Base-by-base conservation (phyloP, 2,329 filamentous ascomycete species). In the Fusarium tjaetaba region DNA sequence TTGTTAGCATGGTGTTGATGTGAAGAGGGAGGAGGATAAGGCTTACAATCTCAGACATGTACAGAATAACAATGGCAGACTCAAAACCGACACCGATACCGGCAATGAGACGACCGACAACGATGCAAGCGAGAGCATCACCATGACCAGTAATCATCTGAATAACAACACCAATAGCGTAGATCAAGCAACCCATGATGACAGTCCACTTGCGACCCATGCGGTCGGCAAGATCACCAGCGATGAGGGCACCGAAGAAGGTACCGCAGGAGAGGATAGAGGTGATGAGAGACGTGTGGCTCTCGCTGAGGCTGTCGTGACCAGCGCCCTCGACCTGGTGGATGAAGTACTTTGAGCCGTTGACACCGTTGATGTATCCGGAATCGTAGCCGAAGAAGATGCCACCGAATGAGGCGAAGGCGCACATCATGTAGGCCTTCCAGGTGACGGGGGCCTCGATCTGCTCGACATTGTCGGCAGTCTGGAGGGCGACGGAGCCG, bases 311-410 rank as follows among this genome's bases (percentile, higher is more conserved):
- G 13, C 68, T 68, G 0, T 68, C 75, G 36, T 76, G 78, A 52
- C 74, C 81, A 34, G 78, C 70, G 68, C 86, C 84, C 76, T 88
- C 84, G 78, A 90, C 87, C 70, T 84, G 81, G 16, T 82, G 48
- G 79, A 87, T 86, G 83, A 92, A 91, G 81, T 83, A 82, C 18
- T 79, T 45, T 73, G 86, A 84, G 75, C 85, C 88, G 45, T 88
- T 83, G 67, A 92, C 89, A 80, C 90, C 90, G 80, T 90, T 90
- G 85, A 93, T 93, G 84, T 93, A 93, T 76, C 92, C 93, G 46
- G 92, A 93, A 78, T 94, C 93, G 82, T 93, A 95, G 56, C 93
- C 93, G 83, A 94, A 93, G 85, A 94, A 92, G 83, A 94, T 92
- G 82, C 89, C 91, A 78, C 91, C 91, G 70, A 93, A 92, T 39